Base-by-base conservation (phyloP, 768 basidiomycete genomes). In the Pholiota conissans region DNA sequence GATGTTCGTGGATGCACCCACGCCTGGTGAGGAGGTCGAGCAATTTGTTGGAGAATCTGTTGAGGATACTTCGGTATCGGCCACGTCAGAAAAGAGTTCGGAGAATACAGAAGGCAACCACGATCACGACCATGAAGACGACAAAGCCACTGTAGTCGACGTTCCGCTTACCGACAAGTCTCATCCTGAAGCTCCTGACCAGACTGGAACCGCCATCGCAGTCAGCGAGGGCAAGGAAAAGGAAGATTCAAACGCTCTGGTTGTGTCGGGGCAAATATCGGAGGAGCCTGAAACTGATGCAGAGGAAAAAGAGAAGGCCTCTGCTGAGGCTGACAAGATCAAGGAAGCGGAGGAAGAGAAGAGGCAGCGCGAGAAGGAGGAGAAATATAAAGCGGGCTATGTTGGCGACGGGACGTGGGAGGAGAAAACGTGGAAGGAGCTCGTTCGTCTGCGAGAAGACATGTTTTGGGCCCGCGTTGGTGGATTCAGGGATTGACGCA, bases 401-500 rank as follows among this genome's bases (percentile, higher is more conserved):
- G 77, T 90, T 26, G 82, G 85, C 13, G 83, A 89, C 46, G 73
- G 79, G 27, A 90, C 87, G 3, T 93, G 93, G 92, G 92, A 93
- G 70, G 92, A 93, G 68, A 79, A 85, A 50, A 86, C 89, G 18
- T 94, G 91, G 91, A 88, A 86, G 65, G 89, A 92, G 72, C 68
- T 95, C 18, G 78, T 84, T 16, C 78, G 78, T 42, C 69, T 95
- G 61, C 82, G 85, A 58, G 90, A 93, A 69, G 87, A 90, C 40
- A 89, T 94, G 90, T 94, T 90, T 69, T 93, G 85, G 88, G 89
- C 91, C 20, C 75, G 93, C 53, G 72, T 92, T 47, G 92, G 92
- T 0, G 84, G 80, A 0, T 51, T 74, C 22, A 65, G 67, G 45
- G 66, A 66, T 45, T 73, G 55, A 64, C 30, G 30, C 30, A 20